These are phyloP conservation scores for Hamamelis virginiana DNA, from an alignment of 164 flowering plant genomes.

Conservation along the genomic window DNA sequence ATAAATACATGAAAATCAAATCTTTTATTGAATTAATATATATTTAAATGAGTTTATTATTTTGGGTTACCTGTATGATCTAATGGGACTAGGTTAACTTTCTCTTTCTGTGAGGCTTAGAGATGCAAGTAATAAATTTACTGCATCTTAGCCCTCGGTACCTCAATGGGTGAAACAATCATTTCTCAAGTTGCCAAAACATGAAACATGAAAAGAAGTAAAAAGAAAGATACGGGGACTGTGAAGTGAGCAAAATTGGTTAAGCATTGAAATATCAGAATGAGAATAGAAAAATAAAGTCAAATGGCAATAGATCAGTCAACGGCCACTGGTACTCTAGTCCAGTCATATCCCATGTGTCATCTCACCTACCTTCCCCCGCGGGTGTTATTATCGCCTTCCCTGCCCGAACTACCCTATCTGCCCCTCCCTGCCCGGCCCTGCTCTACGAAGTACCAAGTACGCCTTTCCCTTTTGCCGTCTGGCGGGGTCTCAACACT, in stretches of 20 bases:
- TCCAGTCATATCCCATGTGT: not conserved
- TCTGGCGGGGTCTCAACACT: constrained; percentile 20
- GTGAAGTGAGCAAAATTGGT: no score
- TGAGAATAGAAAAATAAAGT: constrained; percentile 3
- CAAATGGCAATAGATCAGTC: not conserved
- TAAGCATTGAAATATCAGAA: not conserved
- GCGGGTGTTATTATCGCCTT: constrained; percentile 5
- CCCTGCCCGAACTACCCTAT: constrained; percentile 37
- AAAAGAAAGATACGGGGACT: no score
- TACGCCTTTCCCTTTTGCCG: constrained; percentile 31
- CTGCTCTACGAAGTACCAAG: constrained; percentile 30
- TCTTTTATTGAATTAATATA: no score
- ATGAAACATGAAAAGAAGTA: no score
- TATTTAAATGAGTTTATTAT: no score
- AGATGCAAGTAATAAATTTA: no score
- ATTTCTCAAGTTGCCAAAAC: not conserved
- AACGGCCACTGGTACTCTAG: not conserved
- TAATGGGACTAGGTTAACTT: no score
- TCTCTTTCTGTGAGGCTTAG: no score
- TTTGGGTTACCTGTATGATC: no score
- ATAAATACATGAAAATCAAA: no score
- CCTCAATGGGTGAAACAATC: no score
- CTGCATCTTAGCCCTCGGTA: no score
- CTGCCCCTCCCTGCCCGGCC: constrained; percentile 32
- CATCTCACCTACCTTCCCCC: not conserved